Percentiles rank a stretch among this genome's conserved stretches.
These are phyloP conservation scores for Aspergillus wentii DNA, from an alignment of 495 filamentous ascomycete genomes.

Conservation along the genomic window DNA sequence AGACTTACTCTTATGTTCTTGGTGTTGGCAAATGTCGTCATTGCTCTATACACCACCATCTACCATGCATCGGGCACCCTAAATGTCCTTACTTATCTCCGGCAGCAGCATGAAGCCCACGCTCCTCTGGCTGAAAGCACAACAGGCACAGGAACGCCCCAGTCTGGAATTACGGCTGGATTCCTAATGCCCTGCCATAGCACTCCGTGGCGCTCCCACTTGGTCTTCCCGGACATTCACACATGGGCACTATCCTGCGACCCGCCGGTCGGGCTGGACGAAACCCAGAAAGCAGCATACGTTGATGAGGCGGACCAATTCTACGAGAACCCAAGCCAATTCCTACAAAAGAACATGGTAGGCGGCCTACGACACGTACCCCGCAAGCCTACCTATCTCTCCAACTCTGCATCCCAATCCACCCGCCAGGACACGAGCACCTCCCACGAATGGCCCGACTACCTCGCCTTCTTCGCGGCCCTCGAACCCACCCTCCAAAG, in stretches of 20 bases:
- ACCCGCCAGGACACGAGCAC: slow-evolving; percentile 1
- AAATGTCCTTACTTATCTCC: slow-evolving; percentile 67
- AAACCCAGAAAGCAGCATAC: slow-evolving; percentile 56
- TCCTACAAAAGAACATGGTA: slow-evolving; percentile 51
- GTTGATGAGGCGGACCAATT: slow-evolving; percentile 88
- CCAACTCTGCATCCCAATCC: slow-evolving; percentile 2
- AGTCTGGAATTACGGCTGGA: slow-evolving; percentile 56
- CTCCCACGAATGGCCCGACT: slow-evolving; percentile 51
- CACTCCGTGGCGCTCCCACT: slow-evolving; percentile 91
- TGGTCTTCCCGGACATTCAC: slow-evolving; percentile 66
- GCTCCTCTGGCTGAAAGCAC: too few relatives aligned
- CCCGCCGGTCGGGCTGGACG: slow-evolving; percentile 66
- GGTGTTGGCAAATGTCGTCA: slow-evolving; percentile 59
- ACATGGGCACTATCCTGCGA: slow-evolving; percentile 91
- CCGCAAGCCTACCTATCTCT: slow-evolving; percentile 32
- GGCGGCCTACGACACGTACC: slow-evolving; percentile 35
- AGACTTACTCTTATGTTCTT: slow-evolving; percentile 53
- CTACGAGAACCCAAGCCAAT: slow-evolving; percentile 61
- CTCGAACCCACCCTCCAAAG: slow-evolving; percentile 47
- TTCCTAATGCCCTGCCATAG: slow-evolving; percentile 98
- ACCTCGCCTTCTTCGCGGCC: slow-evolving; percentile 61
- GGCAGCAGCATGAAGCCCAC: slow-evolving; percentile 59
- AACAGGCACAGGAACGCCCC: neutral
- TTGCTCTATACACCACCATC: slow-evolving; percentile 69
- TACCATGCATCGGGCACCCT: slow-evolving; percentile 77